Conservation (phyloP, 2,329 filamentous ascomycete species). For the Sporothrix euskadiensis region DNA sequence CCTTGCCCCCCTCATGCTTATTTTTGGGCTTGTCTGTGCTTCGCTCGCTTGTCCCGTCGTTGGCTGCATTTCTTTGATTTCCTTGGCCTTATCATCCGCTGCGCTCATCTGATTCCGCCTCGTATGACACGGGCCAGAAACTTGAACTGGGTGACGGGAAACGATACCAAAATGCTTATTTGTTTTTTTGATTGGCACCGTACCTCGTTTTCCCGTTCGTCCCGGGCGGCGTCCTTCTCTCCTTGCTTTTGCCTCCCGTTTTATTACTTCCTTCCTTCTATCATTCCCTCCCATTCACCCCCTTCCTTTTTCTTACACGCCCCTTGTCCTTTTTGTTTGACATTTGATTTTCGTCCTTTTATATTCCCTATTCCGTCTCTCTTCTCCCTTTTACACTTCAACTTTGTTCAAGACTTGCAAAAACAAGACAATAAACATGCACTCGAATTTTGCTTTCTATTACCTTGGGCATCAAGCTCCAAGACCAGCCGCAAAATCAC, state of each 20-base stretch:
- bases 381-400: neutral
- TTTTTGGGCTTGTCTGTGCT: conserved; percentile 12
- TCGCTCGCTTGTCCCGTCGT: neutral
- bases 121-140: neutral
- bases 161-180: conserved; percentile 9
- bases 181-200: conserved; percentile 2
- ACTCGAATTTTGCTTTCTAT: neutral
- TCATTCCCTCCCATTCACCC: neutral
- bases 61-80: conserved; percentile 3
- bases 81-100: neutral
- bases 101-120: conserved; percentile 2
- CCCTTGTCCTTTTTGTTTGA: conserved; percentile 5
- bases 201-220: conserved; percentile 16
- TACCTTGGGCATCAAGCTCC: neutral
- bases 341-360: neutral
- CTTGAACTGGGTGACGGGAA: neutral
- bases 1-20: conserved; percentile 8
- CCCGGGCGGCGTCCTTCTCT: conserved; percentile 12
- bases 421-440: neutral
- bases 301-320: neutral
- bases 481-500: conserved; percentile 2
- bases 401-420: neutral
- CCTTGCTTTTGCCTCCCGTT: conserved; percentile 16
- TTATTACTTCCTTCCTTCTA: neutral
- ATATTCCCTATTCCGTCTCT: neutral